Percentiles rank a stretch among this genome's conserved stretches.
Evolutionary conservation across 1,139 yeast species (phyloP).

Genomic region (Debaryomyces psychrophilus): DNA sequence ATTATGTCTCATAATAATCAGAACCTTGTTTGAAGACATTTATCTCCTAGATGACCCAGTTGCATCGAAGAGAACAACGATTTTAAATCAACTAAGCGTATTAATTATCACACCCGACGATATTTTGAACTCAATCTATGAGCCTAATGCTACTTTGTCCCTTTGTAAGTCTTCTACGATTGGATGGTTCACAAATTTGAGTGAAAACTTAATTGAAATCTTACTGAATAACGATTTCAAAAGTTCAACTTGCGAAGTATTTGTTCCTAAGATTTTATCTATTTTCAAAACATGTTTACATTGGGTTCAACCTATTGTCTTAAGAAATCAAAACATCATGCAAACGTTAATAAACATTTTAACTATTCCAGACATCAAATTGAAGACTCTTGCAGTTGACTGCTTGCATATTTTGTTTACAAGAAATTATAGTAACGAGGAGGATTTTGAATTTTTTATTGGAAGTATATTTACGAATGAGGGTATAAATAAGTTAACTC

Average conservation of each 20-base stretch:
- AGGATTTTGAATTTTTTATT: constrained; percentile 77
- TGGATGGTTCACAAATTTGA: constrained; percentile 91
- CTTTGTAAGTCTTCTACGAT: constrained; percentile 64
- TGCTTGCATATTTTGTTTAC: constrained; percentile 89
- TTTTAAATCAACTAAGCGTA: constrained; percentile 80
- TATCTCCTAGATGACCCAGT: constrained; percentile 89
- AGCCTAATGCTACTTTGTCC: constrained; percentile 64
- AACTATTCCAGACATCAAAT: constrained; percentile 59
- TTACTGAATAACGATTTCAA: constrained; percentile 36
- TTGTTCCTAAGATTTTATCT: constrained; percentile 71
- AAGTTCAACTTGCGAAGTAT: constrained; percentile 43
- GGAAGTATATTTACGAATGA: constrained; percentile 76
- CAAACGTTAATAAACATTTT: constrained; percentile 66
- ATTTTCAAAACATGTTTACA: constrained; percentile 87
- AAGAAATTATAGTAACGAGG: constrained; percentile 67
- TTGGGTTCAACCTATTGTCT: constrained; percentile 83
- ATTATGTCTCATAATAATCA: constrained; percentile 71
- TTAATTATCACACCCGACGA: constrained; percentile 76
- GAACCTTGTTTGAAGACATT: constrained; percentile 93
- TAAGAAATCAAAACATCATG: constrained; percentile 68
- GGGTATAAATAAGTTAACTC: constrained; percentile 68
- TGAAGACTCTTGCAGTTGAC: constrained; percentile 85
- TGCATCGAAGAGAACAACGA: constrained; percentile 78
- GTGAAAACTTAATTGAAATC: constrained; percentile 60
- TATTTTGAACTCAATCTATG: constrained; percentile 68